Conservation (phyloP, 495 filamentous ascomycete species). For the Hypoxylon fuscum region DNA sequence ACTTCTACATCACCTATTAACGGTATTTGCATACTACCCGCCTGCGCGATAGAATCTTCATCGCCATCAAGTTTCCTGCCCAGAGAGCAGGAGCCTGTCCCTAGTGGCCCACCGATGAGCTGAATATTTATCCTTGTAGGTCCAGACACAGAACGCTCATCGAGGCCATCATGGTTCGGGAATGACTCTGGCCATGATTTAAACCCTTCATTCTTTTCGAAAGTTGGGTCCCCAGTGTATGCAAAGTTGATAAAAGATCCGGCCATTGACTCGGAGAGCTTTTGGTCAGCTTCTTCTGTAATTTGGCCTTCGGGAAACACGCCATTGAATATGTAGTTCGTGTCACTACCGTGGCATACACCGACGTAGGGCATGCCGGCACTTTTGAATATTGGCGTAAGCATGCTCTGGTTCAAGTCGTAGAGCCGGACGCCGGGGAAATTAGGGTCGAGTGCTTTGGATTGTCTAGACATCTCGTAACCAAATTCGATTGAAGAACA, state of each 20-base stretch:
- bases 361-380: constrained; percentile 45
- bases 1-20: not conserved
- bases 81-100: constrained; percentile 10
- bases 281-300: constrained; percentile 25
- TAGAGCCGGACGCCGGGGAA: constrained; percentile 36
- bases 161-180: not conserved
- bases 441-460: not conserved
- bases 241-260: constrained; percentile 33
- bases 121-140: constrained; percentile 8
- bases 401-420: constrained; percentile 45
- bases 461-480: constrained; percentile 27
- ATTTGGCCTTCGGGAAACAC: constrained; percentile 36
- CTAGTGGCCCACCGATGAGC: constrained; percentile 33
- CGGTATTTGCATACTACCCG: not conserved
- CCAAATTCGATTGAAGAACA: constrained; percentile 46
- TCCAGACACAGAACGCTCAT: not conserved
- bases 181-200: constrained; percentile 31
- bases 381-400: constrained; percentile 26
- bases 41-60: not conserved
- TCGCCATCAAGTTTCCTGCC: not conserved
- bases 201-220: not conserved
- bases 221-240: constrained; percentile 21
- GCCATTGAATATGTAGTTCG: constrained; percentile 45
- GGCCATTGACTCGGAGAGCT: constrained; percentile 25
- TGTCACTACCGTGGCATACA: constrained; percentile 41